A percentile compares a stretch with the other conserved stretches of the same genome.
Conservation (phyloP, 345 rosid species). For the Erucastrum elatum region DNA sequence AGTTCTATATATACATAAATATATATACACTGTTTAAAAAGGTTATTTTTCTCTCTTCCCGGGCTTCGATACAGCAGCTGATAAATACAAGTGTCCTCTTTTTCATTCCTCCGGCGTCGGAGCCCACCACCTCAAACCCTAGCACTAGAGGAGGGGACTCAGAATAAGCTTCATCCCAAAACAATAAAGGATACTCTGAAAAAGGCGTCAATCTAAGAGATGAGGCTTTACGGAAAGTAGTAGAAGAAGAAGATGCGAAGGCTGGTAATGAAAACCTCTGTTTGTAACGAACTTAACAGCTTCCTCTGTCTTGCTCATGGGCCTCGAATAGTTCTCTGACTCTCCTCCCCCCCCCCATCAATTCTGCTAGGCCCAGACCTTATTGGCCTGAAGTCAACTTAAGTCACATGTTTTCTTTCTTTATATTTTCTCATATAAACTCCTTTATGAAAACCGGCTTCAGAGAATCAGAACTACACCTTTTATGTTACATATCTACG, state of each 20-base stretch:
- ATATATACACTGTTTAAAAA: too few species aligned
- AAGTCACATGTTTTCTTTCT: background rate
- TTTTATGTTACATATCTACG: too few species aligned
- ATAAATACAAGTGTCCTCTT: too few species aligned
- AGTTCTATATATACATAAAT: too few species aligned
- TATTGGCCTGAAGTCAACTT: background rate
- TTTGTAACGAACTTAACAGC: constrained; percentile 1
- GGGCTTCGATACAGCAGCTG: too few species aligned
- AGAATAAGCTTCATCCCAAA: background rate
- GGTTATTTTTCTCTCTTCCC: too few species aligned
- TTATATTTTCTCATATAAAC: background rate
- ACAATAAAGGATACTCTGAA: background rate
- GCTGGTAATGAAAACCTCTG: background rate
- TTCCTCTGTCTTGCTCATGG: background rate
- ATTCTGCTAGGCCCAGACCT: background rate
- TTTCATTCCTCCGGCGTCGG: too few species aligned
- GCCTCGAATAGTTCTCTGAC: background rate
- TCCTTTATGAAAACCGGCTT: too few species aligned
- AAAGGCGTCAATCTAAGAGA: background rate
- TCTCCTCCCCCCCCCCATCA: background rate
- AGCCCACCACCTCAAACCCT: too few species aligned
- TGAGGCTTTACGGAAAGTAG: background rate
- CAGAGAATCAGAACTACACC: too few species aligned
- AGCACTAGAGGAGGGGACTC: background rate
- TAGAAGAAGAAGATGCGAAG: background rate